A percentile compares a stretch with the other conserved stretches of the same genome.
phyloP scores from a whole-genome alignment of 2,329 filamentous ascomycete genomes.

The Fusarium virguliforme region DNA sequence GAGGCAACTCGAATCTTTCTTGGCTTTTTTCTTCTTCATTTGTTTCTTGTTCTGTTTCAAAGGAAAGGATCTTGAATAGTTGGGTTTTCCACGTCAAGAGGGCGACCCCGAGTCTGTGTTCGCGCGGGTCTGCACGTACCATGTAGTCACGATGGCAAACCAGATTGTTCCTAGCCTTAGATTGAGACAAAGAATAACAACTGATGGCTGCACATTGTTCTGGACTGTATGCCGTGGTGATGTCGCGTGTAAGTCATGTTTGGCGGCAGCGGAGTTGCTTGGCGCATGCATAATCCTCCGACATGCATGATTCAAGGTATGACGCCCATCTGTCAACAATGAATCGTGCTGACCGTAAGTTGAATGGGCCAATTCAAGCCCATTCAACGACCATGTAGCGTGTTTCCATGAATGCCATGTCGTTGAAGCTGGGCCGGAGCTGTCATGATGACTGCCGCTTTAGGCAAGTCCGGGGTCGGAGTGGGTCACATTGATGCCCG shows the following conservation, averaged over 20 bases:
- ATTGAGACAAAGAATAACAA: constrained; percentile 42
- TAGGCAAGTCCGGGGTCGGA: constrained; percentile 51
- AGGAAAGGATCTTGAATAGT: constrained; percentile 22
- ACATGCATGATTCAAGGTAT: neutral
- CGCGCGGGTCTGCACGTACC: constrained; percentile 18
- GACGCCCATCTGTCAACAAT: neutral
- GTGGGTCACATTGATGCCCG: constrained; percentile 33
- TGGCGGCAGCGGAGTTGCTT: constrained; percentile 23
- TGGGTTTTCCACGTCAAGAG: constrained; percentile 13
- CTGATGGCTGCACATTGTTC: constrained; percentile 21
- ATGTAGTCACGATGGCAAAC: constrained; percentile 46
- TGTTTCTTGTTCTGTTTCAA: constrained; percentile 23
- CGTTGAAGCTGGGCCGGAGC: constrained; percentile 19
- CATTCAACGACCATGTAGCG: constrained; percentile 15
- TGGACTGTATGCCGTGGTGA: neutral
- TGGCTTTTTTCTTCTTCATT: constrained; percentile 33
- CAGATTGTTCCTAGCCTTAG: constrained; percentile 43
- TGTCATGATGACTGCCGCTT: constrained; percentile 44
- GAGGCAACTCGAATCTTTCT: constrained; percentile 39
- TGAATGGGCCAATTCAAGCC: neutral
- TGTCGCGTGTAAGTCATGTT: constrained; percentile 7
- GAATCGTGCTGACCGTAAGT: neutral
- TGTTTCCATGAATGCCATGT: constrained; percentile 21
- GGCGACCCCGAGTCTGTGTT: constrained; percentile 28
- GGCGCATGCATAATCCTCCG: constrained; percentile 18